Conservation (phyloP, 176 grass and related monocot genomes). For the Dactylis glomerata region DNA sequence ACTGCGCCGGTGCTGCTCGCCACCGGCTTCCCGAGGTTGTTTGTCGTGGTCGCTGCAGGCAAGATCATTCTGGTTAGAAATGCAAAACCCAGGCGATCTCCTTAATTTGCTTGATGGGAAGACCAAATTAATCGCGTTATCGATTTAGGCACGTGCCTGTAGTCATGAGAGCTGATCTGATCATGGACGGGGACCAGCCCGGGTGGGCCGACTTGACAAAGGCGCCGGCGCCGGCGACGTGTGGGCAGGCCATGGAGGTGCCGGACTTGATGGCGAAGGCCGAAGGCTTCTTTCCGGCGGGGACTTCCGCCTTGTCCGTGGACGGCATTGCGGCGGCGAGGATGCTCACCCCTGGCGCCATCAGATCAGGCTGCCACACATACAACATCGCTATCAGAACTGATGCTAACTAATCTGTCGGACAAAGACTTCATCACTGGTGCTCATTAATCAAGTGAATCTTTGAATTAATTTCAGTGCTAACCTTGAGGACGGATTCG, state of each 20-base stretch:
- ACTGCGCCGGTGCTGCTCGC: slow-evolving; percentile 54
- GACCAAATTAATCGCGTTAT: not conserved
- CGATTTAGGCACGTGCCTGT: slow-evolving; percentile 44
- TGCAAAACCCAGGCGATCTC: not conserved
- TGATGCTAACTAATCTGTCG: not conserved
- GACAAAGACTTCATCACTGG: not conserved
- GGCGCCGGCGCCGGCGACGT: slow-evolving; percentile 78
- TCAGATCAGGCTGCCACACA: slow-evolving; percentile 75
- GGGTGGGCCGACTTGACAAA: slow-evolving; percentile 84
- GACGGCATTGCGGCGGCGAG: slow-evolving; percentile 70
- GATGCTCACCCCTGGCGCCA: slow-evolving; percentile 94
- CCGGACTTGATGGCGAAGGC: slow-evolving; percentile 78
- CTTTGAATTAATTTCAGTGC: not conserved
- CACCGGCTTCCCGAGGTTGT: slow-evolving; percentile 67
- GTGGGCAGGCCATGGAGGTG: slow-evolving; percentile 97
- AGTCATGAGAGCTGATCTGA: slow-evolving; percentile 96
- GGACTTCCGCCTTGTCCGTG: slow-evolving; percentile 44
- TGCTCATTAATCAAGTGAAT: not conserved
- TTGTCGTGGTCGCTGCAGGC: slow-evolving; percentile 49
- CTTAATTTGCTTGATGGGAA: not conserved
- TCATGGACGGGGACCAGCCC: slow-evolving; percentile 89
- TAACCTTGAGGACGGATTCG: slow-evolving; percentile 84
- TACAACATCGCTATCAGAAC: not conserved
- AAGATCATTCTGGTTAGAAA: not conserved
- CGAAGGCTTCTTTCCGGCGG: slow-evolving; percentile 69